Percentiles rank a stretch among this genome's conserved stretches.
Evolutionary conservation across 2,329 filamentous ascomycete genomes (phyloP).

Genomic region (Fusarium verticillioides): DNA sequence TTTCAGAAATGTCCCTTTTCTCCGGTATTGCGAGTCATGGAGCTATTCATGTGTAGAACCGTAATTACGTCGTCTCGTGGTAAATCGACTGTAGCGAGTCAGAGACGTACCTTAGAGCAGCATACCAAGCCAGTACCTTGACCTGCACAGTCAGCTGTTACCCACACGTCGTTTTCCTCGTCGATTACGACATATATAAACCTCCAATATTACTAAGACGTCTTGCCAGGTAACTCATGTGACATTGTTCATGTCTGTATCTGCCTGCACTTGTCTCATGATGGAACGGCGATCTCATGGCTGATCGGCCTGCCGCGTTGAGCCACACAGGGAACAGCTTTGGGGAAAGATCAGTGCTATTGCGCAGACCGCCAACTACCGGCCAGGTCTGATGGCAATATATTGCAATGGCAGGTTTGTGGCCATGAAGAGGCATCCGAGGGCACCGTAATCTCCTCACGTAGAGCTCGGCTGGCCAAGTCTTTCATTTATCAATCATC

Average conservation of each 20-base stretch:
- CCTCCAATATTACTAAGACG: not conserved
- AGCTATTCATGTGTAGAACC: not conserved
- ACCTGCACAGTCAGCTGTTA: slow-evolving; percentile 9
- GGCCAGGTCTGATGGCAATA: not conserved
- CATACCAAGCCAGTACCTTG: not conserved
- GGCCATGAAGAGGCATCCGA: not conserved
- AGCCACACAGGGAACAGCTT: not conserved
- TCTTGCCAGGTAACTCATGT: not conserved
- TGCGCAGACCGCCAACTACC: not conserved
- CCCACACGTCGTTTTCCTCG: not conserved
- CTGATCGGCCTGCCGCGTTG: not conserved
- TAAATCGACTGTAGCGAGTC: slow-evolving; percentile 4
- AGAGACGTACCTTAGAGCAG: not conserved
- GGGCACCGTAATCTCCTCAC: not conserved
- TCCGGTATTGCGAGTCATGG: not conserved
- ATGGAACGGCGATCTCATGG: slow-evolving; percentile 3
- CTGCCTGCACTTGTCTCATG: slow-evolving; percentile 20
- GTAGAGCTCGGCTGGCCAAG: not conserved
- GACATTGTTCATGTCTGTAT: slow-evolving; percentile 1
- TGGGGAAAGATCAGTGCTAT: not conserved
- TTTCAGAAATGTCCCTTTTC: not conserved
- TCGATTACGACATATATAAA: not conserved
- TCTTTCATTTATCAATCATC: not conserved
- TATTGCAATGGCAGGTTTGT: not conserved
- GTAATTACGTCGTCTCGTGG: not conserved